Base-by-base conservation (phyloP, 108 stramenopile species). In the Cylindrotheca closterium region DNA sequence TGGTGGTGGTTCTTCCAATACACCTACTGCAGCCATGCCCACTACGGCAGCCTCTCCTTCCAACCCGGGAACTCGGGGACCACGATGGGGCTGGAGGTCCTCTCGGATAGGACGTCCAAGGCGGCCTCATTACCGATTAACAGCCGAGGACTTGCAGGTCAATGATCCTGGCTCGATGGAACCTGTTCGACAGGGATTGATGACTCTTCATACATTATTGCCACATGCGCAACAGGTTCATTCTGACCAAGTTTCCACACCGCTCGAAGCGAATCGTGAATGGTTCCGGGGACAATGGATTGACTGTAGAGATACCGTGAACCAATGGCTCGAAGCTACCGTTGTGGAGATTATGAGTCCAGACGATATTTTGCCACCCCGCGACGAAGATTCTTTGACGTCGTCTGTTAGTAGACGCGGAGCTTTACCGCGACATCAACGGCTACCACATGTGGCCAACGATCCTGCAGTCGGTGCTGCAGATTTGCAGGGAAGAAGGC, bases 251-350 rank as follows among this genome's bases (percentile, higher is more conserved):
- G 30, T 25, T 4, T 7, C 62, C 21, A 51, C 73, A 2, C 88
- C 82, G 21, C 61, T 85, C 4, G 62, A 86, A 49, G 60, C 76
- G 30, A 80, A 84, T 73, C 84, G 93, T 23, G 73, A 80, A 47
- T 98, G 87, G 84, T 96, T 81, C 58, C 72, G 83, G 24, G 96
- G 98, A 8, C 98, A 98, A 73, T 98, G 98, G 98, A 67, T 98
- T 19, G 98, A 97, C 72, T 91, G 85, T 15, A 77, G 88, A 30
- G 98, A 99, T 74, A 97, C 98, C 17, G 97, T 99, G 48, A 86
- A 96, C 71, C 95, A 97, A 58, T 95, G 98, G 98, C 65, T 99
- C 17, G 98, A 99, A 70, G 97, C 98, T 3, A 97, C 96, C 12
- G 70, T 99, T 27, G 88, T 97, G 55, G 91, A 96, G 34, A 79